Evolutionary conservation across 129 eudicot species (phyloP).

Genomic region (Gnaphalium uliginosum): DNA sequence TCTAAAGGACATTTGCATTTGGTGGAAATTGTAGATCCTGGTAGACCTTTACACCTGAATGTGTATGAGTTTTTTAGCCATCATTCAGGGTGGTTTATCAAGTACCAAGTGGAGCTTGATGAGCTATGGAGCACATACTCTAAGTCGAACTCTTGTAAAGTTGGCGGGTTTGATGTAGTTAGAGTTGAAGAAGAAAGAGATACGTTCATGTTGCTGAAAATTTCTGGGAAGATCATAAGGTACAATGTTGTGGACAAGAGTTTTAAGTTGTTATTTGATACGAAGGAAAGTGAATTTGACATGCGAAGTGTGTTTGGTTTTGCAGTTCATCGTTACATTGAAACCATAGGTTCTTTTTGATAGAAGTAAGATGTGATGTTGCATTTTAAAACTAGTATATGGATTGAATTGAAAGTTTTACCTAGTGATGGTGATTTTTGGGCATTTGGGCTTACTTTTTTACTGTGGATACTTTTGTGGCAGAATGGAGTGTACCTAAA

Average conservation of each 20-base stretch:
- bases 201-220: background rate
- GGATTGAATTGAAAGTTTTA: no score
- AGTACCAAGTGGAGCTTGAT: constrained; percentile 29
- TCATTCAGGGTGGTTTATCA: constrained; percentile 13
- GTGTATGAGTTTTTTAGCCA: constrained; percentile 37
- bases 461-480: no score
- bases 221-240: background rate
- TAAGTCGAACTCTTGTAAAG: background rate
- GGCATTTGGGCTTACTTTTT: background rate
- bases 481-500: no score
- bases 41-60: background rate
- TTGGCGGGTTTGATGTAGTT: background rate
- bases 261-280: background rate
- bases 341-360: background rate
- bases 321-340: background rate
- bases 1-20: constrained; percentile 44
- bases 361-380: no score
- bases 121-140: background rate
- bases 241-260: background rate
- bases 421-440: no score
- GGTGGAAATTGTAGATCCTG: constrained; percentile 4
- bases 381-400: no score
- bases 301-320: no score
- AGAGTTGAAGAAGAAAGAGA: background rate
- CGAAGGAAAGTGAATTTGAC: no score